These are phyloP conservation scores for Microsporum ferrugineum DNA, from an alignment of 2,329 filamentous ascomycete genomes.

Conservation along the genomic window DNA sequence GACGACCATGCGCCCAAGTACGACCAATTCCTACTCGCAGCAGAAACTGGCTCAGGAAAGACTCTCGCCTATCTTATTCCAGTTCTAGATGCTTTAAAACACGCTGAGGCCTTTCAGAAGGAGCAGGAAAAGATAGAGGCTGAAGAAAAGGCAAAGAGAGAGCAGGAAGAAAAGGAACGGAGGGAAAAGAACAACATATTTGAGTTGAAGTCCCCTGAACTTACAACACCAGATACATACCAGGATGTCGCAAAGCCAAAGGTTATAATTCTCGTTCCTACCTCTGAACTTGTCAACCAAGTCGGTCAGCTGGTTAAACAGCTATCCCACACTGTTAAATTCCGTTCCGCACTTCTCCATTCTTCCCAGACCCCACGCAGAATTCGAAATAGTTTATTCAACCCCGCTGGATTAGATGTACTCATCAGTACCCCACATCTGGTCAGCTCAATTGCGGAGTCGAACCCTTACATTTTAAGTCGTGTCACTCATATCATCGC, in stretches of 20 bases:
- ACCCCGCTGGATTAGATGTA: constrained; percentile 68
- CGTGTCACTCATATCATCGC: constrained; percentile 78
- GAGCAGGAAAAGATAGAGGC: constrained; percentile 44
- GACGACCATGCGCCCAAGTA: constrained; percentile 37
- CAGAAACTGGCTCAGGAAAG: constrained; percentile 95
- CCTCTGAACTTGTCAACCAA: constrained; percentile 81
- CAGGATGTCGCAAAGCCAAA: constrained; percentile 63
- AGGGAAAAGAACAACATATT: constrained; percentile 50
- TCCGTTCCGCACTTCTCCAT: constrained; percentile 71
- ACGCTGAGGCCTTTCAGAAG: constrained; percentile 54
- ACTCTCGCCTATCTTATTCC: constrained; percentile 87
- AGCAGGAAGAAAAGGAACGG: constrained; percentile 47
- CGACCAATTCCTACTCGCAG: constrained; percentile 69
- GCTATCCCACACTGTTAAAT: constrained; percentile 76
- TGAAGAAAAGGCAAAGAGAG: constrained; percentile 43
- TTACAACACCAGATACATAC: constrained; percentile 60
- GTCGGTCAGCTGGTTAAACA: constrained; percentile 70
- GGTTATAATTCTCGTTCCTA: constrained; percentile 79
- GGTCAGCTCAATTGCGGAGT: constrained; percentile 73
- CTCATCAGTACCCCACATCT: constrained; percentile 82
- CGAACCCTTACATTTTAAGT: constrained; percentile 85
- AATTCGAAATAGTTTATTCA: constrained; percentile 77
- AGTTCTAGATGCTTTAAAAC: constrained; percentile 72
- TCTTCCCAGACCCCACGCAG: constrained; percentile 63
- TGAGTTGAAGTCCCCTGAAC: constrained; percentile 47